Conservation (phyloP, 768 basidiomycete genomes). For the Lepiota brunneoincarnata region DNA sequence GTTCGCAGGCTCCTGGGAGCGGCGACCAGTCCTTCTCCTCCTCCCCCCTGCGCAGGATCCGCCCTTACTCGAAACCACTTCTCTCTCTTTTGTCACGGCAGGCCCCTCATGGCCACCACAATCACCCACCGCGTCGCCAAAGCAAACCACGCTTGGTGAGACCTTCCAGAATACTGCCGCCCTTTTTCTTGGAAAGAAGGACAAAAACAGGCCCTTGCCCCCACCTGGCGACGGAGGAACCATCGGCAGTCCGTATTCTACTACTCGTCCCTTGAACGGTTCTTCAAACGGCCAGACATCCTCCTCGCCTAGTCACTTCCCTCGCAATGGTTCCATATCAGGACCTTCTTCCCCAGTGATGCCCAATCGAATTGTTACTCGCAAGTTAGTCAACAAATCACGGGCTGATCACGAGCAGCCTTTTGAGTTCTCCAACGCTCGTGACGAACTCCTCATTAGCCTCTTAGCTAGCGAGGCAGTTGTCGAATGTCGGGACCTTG, state of each 20-base stretch:
- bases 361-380: conserved; percentile 28
- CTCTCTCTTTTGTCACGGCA: conserved; percentile 10
- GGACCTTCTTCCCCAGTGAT: conserved; percentile 28
- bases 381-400: conserved; percentile 29
- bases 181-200: conserved; percentile 49
- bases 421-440: conserved; percentile 48
- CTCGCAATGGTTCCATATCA: conserved; percentile 4
- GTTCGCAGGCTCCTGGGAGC: conserved; percentile 63
- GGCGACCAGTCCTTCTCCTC: conserved; percentile 26
- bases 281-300: not conserved
- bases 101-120: conserved; percentile 47
- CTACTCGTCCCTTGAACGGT: conserved; percentile 9
- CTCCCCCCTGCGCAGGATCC: conserved; percentile 24
- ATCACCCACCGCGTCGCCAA: conserved; percentile 32
- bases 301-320: conserved; percentile 1
- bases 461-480: conserved; percentile 91
- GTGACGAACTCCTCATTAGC: conserved; percentile 86
- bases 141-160: conserved; percentile 5
- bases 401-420: conserved; percentile 40
- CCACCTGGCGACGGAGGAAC: conserved; percentile 23
- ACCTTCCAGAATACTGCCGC: conserved; percentile 42
- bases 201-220: conserved; percentile 32
- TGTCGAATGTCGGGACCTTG: conserved; percentile 83
- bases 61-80: conserved; percentile 23
- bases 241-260: conserved; percentile 14